Conservation (phyloP, 345 rosid genomes). For the Nephelium lappaceum region DNA sequence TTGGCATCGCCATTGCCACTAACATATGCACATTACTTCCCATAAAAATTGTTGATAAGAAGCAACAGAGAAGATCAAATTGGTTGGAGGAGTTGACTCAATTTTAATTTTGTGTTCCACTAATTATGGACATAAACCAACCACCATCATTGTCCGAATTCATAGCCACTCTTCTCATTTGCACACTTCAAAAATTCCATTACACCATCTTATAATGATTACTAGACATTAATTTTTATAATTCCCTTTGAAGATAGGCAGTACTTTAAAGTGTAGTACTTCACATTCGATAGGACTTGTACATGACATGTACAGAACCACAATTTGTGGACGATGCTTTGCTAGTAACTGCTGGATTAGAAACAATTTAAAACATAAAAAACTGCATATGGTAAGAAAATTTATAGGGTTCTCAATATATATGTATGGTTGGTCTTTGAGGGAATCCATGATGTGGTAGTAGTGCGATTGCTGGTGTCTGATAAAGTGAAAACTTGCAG, state of each 20-base stretch:
- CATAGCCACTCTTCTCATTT: slow-evolving; percentile 4
- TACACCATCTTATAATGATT: slow-evolving; percentile 22
- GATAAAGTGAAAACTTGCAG: slow-evolving; percentile 33
- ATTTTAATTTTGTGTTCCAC: slow-evolving; percentile 36
- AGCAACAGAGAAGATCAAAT: background rate
- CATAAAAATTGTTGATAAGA: background rate
- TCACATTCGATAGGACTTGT: background rate
- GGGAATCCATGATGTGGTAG: slow-evolving; percentile 35
- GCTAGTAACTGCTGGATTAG: background rate
- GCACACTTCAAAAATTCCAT: slow-evolving; percentile 4
- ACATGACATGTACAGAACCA: no score
- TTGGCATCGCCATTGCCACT: background rate
- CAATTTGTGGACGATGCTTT: no score
- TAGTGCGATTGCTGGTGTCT: slow-evolving; percentile 22
- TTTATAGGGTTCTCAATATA: background rate
- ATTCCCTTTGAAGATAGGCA: no score
- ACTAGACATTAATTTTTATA: background rate
- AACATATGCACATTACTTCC: slow-evolving; percentile 13
- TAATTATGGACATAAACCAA: slow-evolving; percentile 43
- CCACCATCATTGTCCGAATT: slow-evolving; percentile 30
- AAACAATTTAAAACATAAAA: background rate
- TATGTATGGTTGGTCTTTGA: background rate
- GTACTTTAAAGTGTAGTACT: no score
- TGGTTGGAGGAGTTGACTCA: slow-evolving; percentile 26
- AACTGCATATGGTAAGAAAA: background rate